A percentile compares a stretch with the other conserved stretches of the same genome.
Evolutionary conservation across 371 early-diverging fungal species (phyloP).

Genomic region (Mortierella sp.): DNA sequence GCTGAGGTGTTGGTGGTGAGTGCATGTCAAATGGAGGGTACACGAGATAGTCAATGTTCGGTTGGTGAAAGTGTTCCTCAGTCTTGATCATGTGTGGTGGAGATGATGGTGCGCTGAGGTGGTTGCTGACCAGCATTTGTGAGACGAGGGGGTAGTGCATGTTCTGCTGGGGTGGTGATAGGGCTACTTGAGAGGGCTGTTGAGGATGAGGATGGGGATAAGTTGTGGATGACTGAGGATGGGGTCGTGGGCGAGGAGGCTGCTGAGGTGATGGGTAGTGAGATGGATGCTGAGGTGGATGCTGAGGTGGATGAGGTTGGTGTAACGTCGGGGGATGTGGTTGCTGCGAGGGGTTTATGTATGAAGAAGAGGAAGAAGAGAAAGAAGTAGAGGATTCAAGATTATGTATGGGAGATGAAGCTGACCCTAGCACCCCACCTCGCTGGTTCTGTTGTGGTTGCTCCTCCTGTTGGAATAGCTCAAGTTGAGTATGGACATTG

Average conservation of each 20-base stretch:
- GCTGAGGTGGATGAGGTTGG: conserved; percentile 4
- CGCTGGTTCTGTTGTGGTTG: conserved; percentile 1
- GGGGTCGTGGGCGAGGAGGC: conserved; percentile 10
- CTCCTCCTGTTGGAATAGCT: conserved; percentile 17
- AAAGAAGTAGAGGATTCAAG: conserved; percentile 15
- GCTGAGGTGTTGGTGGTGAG: conserved; percentile 14
- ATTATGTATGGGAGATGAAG: conserved; percentile 23
- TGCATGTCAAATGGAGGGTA: conserved; percentile 36
- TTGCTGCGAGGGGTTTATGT: conserved; percentile 13
- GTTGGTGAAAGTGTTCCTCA: conserved; percentile 26
- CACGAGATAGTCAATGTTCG: conserved; percentile 24
- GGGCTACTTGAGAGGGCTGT: conserved; percentile 7
- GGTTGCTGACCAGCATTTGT: conserved; percentile 29
- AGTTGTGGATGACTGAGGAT: conserved; percentile 5
- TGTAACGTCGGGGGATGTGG: conserved; percentile 5
- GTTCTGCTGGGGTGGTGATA: conserved; percentile 21
- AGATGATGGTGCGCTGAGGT: conserved; percentile 31
- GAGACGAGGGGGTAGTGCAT: conserved; percentile 32
- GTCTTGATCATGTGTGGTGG: conserved; percentile 39
- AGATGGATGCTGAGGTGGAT: conserved; percentile 7
- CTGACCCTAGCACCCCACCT: conserved; percentile 17
- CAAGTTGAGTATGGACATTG: neutral
- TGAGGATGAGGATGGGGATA: conserved; percentile 8
- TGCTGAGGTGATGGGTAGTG: conserved; percentile 9
- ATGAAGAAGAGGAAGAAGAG: conserved; percentile 13